phyloP scores from a whole-genome alignment of 306 rosid genomes.

The peach (Prunus persica) region Prunus_persica_NCBIv2 NC_034011.1:24103501-24104000 shows the following conservation, averaged over 20 bases:
- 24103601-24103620: conserved; percentile 23
- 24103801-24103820: conserved; percentile 21
- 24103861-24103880: conserved; percentile 6
- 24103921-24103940: too few relatives aligned
- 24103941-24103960: neutral
- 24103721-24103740: neutral
- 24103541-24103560: conserved; percentile 5
- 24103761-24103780: conserved; percentile 1
- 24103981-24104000: conserved; percentile 18
- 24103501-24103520: neutral
- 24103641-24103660: neutral
- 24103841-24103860: too few relatives aligned
- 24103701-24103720: conserved; percentile 19
- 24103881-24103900: conserved; percentile 20
- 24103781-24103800: neutral
- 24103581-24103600: neutral
- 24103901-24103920: neutral
- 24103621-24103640: conserved; percentile 7
- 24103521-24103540: neutral
- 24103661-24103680: conserved; percentile 17
- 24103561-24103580: conserved; percentile 13
- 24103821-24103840: neutral
- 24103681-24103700: conserved; percentile 3
- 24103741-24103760: fast-evolving
- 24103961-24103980: conserved; percentile 9